Evolutionary conservation across 306 rosid species (phyloP).

Genomic region (Adenanthera pavonina): DNA sequence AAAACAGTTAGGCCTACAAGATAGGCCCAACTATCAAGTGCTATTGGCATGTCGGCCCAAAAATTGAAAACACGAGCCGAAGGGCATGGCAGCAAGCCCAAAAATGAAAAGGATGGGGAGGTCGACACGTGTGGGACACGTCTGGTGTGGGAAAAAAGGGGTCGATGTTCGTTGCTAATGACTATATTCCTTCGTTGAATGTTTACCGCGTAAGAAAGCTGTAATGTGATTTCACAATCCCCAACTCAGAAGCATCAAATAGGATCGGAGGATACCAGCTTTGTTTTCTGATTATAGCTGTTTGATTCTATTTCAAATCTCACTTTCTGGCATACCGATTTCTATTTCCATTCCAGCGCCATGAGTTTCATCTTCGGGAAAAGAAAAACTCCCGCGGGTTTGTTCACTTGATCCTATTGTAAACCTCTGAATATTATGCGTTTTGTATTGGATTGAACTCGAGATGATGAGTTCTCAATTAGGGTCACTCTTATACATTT

Average conservation of each 20-base stretch:
- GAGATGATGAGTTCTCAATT: background rate
- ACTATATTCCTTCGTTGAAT: slow-evolving; percentile 35
- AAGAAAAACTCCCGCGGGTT: slow-evolving; percentile 95
- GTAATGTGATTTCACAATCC: slow-evolving; percentile 10
- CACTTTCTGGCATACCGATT: background rate
- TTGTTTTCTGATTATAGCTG: background rate
- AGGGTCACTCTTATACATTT: background rate
- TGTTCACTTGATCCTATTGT: background rate
- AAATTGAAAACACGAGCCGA: background rate
- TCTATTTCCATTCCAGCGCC: slow-evolving; percentile 40
- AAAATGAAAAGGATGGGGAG: background rate
- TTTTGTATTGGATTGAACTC: background rate
- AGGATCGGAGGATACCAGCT: background rate
- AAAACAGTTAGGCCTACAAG: background rate
- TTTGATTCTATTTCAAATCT: slow-evolving; percentile 2
- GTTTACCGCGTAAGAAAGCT: slow-evolving; percentile 58
- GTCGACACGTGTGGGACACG: slow-evolving; percentile 42
- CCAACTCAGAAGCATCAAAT: slow-evolving; percentile 22
- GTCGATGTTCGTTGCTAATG: slow-evolving; percentile 38
- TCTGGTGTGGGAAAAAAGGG: slow-evolving; percentile 44
- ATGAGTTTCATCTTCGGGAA: slow-evolving; percentile 98
- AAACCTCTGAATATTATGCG: background rate
- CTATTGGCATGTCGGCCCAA: background rate
- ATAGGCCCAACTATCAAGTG: background rate
- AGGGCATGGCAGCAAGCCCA: background rate